Evolutionary conservation across 192 early-diverging fungal genomes (phyloP), one percentile per base, ranked within the genome.

Genomic region (Chytriomyces hyalinus): DNA sequence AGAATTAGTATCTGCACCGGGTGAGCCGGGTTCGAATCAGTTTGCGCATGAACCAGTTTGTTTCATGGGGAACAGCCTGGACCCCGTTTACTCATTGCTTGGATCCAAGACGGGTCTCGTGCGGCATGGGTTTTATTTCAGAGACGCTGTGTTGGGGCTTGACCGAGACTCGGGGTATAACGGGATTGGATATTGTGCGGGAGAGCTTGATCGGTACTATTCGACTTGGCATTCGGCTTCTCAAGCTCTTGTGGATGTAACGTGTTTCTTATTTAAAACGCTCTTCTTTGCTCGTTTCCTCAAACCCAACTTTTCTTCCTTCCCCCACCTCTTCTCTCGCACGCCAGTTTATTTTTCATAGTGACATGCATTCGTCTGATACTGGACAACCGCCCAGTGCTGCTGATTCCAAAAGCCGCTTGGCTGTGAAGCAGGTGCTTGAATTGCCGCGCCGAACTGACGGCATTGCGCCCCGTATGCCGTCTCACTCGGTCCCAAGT

Each of bases 221-320:
- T 61, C 66, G 5, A 70, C 76, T 28, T 78, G 66, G 17, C 76
- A 78, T 62, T 24, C 51, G 1, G 67, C 49, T 17, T 15, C 47
- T 7, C 65, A 78, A 47, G 24, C 15, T n/a, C 15, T 78, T 22
- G 76, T 78, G 11, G 76, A 78, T 70, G 43, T 78, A 22, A 70
- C 5, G 36, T 36, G 36, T 36, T 36, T 36, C 36, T 4, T 36
- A 3, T 36, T 36, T 36, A 1, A 36, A 49, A 3, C 28, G 2
- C 1, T 13, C 26, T 65, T 15, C 6, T 13, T 4, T 67, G 66
- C 45, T 67, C 7, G 10, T 67, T 11, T 7, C 66, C 1, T 7
- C 11, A 24, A 11, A 45, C 10, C 44, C 44, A 67, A 46, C 47
- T 63, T 24, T 2, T 63, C 24, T 63, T 4, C 62, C 36, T 63